phyloP scores from a whole-genome alignment of 1,284 basidiomycete species.

The Singerocomus rubriflavus region DNA sequence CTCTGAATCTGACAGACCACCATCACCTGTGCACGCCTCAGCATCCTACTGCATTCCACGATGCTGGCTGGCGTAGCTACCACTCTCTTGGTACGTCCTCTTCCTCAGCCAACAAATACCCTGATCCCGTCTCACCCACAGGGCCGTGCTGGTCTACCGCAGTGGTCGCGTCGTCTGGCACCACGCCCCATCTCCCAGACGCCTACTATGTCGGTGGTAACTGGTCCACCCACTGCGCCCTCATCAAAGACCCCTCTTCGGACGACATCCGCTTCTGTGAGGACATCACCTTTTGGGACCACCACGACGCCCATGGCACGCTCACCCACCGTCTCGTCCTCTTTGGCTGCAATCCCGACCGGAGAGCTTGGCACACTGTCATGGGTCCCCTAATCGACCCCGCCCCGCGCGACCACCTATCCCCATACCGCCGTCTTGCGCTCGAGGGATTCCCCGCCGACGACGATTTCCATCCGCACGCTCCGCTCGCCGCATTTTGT shows the following conservation, averaged over 20 bases:
- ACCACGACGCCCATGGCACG: slow-evolving; percentile 34
- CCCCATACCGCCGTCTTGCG: slow-evolving; percentile 38
- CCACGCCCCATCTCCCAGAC: slow-evolving; percentile 40
- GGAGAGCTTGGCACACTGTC: slow-evolving; percentile 62
- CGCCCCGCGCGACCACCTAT: slow-evolving; percentile 47
- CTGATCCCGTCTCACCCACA: not conserved
- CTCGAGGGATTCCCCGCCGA: slow-evolving; percentile 43
- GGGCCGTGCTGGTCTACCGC: slow-evolving; percentile 36
- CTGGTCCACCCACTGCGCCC: slow-evolving; percentile 42
- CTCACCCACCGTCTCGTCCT: slow-evolving; percentile 43
- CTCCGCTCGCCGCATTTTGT: slow-evolving; percentile 53
- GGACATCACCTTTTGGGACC: slow-evolving; percentile 61
- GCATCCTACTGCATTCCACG: too few relatives aligned
- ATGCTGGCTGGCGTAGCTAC: slow-evolving; percentile 18
- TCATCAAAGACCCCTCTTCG: slow-evolving; percentile 35
- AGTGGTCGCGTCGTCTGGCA: slow-evolving; percentile 37
- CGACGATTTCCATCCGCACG: slow-evolving; percentile 61
- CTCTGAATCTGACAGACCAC: too few relatives aligned
- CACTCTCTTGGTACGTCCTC: slow-evolving; percentile 17
- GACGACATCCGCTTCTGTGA: slow-evolving; percentile 54
- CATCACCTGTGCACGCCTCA: too few relatives aligned
- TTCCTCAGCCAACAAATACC: not conserved
- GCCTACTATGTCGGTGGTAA: slow-evolving; percentile 50
- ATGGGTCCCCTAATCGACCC: slow-evolving; percentile 60
- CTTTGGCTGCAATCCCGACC: slow-evolving; percentile 51